phyloP scores from a whole-genome alignment of 202 grass and related monocot genomes.

The Alloteropsis angusta region DNA sequence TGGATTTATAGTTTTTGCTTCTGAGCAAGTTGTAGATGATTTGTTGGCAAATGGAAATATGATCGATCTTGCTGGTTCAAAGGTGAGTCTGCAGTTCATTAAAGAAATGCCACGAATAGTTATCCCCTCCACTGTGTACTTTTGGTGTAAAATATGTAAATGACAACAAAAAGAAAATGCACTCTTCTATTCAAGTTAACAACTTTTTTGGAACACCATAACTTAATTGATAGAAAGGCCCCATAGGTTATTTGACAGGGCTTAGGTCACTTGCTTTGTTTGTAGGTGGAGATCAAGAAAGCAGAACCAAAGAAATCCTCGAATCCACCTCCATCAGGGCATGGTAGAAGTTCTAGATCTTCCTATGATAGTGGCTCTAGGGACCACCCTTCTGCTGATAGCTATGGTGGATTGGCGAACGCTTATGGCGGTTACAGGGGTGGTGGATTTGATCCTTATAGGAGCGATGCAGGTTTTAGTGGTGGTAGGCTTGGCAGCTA shows the following conservation, averaged over 20 bases:
- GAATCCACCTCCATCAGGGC: constrained; percentile 37
- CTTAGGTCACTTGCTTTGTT: constrained; percentile 68
- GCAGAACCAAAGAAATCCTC: constrained; percentile 97
- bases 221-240: constrained; percentile 24
- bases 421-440: constrained; percentile 31
- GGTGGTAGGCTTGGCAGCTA: constrained; percentile 39
- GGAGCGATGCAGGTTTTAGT: constrained; percentile 36
- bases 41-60: constrained; percentile 89
- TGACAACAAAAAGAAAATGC: constrained; percentile 1
- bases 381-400: constrained; percentile 54
- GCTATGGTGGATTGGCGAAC: constrained; percentile 25
- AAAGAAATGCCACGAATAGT: constrained; percentile 5
- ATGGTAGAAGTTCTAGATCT: constrained; percentile 54
- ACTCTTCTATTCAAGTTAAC: background rate
- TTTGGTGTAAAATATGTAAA: constrained; percentile 11
- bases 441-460: constrained; percentile 57
- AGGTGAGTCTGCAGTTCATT: constrained; percentile 57
- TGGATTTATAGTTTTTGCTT: constrained; percentile 91
- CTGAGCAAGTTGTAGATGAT: constrained; percentile 80
- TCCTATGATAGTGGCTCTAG: constrained; percentile 69
- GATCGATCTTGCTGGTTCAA: constrained; percentile 73
- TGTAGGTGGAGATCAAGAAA: constrained; percentile 99
- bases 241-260: constrained; percentile 32
- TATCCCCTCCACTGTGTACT: background rate
- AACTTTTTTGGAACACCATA: constrained; percentile 21